Percentiles rank a stretch among this genome's conserved stretches.
phyloP scores from a whole-genome alignment of 2,329 filamentous ascomycete genomes.

The Ceratocystis ficicola region DNA sequence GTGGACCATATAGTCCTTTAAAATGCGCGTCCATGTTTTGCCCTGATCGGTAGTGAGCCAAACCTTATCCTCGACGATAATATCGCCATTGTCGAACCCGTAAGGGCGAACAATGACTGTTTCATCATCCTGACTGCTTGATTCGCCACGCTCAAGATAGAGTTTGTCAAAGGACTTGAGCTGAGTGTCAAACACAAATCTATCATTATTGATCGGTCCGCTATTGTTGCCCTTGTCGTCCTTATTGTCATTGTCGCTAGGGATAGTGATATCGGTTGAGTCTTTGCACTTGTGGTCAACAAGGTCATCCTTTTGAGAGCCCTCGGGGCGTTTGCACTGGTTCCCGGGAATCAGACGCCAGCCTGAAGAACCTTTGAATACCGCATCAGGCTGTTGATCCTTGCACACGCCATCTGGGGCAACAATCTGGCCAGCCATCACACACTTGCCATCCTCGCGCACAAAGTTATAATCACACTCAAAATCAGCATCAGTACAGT shows the following conservation, averaged over 20 bases:
- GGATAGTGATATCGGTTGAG: constrained; percentile 30
- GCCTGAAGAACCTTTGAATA: constrained; percentile 74
- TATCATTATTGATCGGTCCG: constrained; percentile 47
- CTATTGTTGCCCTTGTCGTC: constrained; percentile 36
- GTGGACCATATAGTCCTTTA: constrained; percentile 57
- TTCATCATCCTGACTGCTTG: constrained; percentile 56
- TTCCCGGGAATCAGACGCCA: constrained; percentile 86
- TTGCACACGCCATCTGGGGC: constrained; percentile 65
- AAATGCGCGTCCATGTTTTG: constrained; percentile 63
- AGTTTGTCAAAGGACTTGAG: constrained; percentile 42
- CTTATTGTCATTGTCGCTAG: constrained; percentile 12
- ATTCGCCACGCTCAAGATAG: constrained; percentile 68
- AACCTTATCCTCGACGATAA: constrained; percentile 42
- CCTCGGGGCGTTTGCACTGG: constrained; percentile 50
- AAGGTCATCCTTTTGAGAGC: constrained; percentile 55
- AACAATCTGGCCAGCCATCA: constrained; percentile 47
- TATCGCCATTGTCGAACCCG: constrained; percentile 26
- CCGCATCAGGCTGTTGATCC: constrained; percentile 49
- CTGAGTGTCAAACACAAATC: constrained; percentile 50
- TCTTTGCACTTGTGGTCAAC: constrained; percentile 64
- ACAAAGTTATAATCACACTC: constrained; percentile 94
- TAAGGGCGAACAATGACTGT: constrained; percentile 48
- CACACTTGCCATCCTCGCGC: constrained; percentile 57
- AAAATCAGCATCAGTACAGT: constrained; percentile 74
- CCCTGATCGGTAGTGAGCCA: constrained; percentile 76